Percentiles rank a stretch among this genome's conserved stretches.
These are phyloP conservation scores for Beauveria asiatica DNA, from an alignment of 2,329 filamentous ascomycete species.

Conservation along the genomic window DNA sequence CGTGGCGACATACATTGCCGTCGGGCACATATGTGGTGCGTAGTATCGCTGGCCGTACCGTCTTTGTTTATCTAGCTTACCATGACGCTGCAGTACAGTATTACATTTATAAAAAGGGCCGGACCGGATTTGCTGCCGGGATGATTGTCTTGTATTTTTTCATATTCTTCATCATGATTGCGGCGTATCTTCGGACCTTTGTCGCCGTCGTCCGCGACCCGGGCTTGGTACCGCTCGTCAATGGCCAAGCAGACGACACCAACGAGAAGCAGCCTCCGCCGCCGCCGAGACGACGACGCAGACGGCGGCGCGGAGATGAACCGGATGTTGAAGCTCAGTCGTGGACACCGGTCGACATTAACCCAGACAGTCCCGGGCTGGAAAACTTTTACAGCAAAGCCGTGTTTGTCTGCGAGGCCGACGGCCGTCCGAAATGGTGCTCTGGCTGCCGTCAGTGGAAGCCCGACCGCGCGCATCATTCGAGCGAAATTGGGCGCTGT, in stretches of 20 bases:
- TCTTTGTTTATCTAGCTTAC: background rate
- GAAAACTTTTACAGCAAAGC: constrained; percentile 75
- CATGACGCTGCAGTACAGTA: constrained; percentile 52
- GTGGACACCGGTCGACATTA: constrained; percentile 32
- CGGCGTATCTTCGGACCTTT: constrained; percentile 64
- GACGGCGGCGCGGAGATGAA: constrained; percentile 12
- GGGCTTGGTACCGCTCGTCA: constrained; percentile 61
- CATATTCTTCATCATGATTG: constrained; percentile 57
- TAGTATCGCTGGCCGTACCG: background rate
- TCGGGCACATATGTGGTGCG: constrained; percentile 60
- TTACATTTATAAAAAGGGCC: constrained; percentile 45
- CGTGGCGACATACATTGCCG: constrained; percentile 64
- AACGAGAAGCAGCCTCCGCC: constrained; percentile 21
- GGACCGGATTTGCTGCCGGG: constrained; percentile 51
- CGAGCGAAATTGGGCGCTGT: constrained; percentile 70
- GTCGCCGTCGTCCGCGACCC: constrained; percentile 60
- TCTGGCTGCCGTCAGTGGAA: constrained; percentile 80
- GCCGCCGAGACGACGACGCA: constrained; percentile 17
- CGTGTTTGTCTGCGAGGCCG: constrained; percentile 72
- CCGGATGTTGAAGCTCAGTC: constrained; percentile 19
- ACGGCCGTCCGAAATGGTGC: constrained; percentile 84
- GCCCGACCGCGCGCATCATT: constrained; percentile 80
- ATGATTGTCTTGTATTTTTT: constrained; percentile 67
- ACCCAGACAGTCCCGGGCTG: constrained; percentile 57
- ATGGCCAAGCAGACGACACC: constrained; percentile 17